Evolutionary conservation across 1,139 yeast species (phyloP), one percentile per base, ranked within the genome.

Genomic region (Blastobotrys raffinosifermentans): DNA sequence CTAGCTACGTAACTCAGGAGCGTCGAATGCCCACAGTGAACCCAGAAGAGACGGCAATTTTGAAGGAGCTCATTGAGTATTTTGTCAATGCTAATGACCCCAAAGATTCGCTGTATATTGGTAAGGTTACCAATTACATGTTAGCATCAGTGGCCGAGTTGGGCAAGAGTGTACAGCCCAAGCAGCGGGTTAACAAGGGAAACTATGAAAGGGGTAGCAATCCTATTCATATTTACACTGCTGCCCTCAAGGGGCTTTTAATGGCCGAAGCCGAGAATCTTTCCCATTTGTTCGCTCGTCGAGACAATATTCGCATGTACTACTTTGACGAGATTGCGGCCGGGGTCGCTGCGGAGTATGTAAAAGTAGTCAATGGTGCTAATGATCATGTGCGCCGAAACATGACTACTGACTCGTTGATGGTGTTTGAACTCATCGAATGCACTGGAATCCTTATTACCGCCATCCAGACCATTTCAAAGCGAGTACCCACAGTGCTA

Each of bases 181-280:
- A 25, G n/a, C 36, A 40, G 5, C 43, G 35, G 19, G 33, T 36
- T n/a, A 37, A 38, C 31, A 61, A 54, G 57, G 71, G 50, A 58
- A 81, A 70, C 1, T 70, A 78, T 53, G 84, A 80, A 49, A 73
- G 70, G 50, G 83, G 83, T 2, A 66, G 73, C 32, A 77, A 73
- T 52, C 82, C 85, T 4, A 71, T 83, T 31, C 64, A 64, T 23
- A 59, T 62, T 30, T 82, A 77, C 53, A 70, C 75, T 6, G 72
- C 68, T 23, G 79, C 79, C 2, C 53, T 80, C 9, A 55, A 68
- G 26, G 68, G 69, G 5, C 67, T 71, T 32, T 57, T 80, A 8
- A 31, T 44, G 14, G 48, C 52, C 11, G 45, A 47, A 30, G 45
- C 45, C 4, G 49, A 48, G 9, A 50, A 53, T 31, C 36, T 45